These are phyloP conservation scores for Botryotinia calthae DNA, from an alignment of 2,329 filamentous ascomycete genomes.

Conservation along the genomic window DNA sequence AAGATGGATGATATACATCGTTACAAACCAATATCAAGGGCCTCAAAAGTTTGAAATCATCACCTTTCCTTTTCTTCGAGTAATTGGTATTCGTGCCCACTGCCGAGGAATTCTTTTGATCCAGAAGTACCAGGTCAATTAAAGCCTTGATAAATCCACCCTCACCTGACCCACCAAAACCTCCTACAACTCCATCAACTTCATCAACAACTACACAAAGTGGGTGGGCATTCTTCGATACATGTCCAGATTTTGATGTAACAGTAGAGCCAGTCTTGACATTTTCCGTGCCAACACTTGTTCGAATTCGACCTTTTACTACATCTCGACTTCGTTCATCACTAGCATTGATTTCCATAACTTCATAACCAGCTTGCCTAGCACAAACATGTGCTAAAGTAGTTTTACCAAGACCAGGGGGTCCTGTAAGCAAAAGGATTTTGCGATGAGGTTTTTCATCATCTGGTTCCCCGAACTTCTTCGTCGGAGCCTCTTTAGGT, in stretches of 20 bases:
- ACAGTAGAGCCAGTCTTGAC: constrained; percentile 68
- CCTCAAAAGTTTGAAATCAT: constrained; percentile 81
- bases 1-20: constrained; percentile 88
- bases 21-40: constrained; percentile 96
- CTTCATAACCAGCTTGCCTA: constrained; percentile 90
- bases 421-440: constrained; percentile 84
- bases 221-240: constrained; percentile 74
- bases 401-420: constrained; percentile 92
- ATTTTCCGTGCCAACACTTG: constrained; percentile 90
- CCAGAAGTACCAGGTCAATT: constrained; percentile 82
- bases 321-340: constrained; percentile 89
- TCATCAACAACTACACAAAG: constrained; percentile 95
- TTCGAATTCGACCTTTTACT: constrained; percentile 85
- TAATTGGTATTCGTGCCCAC: constrained; percentile 39
- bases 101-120: constrained; percentile 70
- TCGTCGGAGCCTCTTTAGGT: constrained; percentile 48
- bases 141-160: constrained; percentile 94
- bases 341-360: constrained; percentile 96
- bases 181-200: constrained; percentile 88
- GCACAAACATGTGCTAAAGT: constrained; percentile 96
- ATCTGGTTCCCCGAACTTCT: constrained; percentile 48
- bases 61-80: constrained; percentile 63
- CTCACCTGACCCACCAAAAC: constrained; percentile 74
- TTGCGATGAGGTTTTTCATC: constrained; percentile 81
- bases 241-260: constrained; percentile 51